Evolutionary conservation across 2,329 filamentous ascomycete species (phyloP), one percentile per base, ranked within the genome.

Genomic region (Aureobasidium pullulans): DNA sequence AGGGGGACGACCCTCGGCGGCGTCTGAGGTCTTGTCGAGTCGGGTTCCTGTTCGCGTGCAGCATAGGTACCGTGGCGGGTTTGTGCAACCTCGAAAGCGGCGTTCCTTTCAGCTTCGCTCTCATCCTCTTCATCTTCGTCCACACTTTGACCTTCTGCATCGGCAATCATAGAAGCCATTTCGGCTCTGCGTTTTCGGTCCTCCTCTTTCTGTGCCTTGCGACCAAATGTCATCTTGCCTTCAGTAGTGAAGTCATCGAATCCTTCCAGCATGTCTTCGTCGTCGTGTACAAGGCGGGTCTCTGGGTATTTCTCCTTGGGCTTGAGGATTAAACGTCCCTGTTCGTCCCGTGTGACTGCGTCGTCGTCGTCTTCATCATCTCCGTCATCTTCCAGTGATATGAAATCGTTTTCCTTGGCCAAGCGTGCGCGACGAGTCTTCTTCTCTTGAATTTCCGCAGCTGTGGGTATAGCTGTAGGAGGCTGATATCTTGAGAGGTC

Each of bases 251-350:
- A 96, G 58, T 93, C 87, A 62, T 97, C 93, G 66, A 96, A 97
- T 0, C 91, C 92, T 74, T 97, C 94, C 39, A 89, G 89, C 0
- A 96, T 81, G 68, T 97, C 90, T 70, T 97, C 93, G 66, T 97
- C 93, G 36, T 96, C 91, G 43, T 81, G 83, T 6, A 91, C 82
- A 1, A 97, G 80, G 1, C 93, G 82, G 6, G 87, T 88, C 62
- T 91, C 76, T 4, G 69, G 62, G 36, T 84, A 81, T 64, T 87
- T 84, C 66, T 86, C 84, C 64, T 84, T 83, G 16, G 76, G 74
- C 54, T 78, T 75, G 2, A 80, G 69, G 1, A 82, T 74, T 61
- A 80, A 62, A 61, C 71, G 64, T 19, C 75, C 72, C 47, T 71
- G 70, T 42, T 76, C 75, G 40, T 79, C 76, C 8, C 64, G 63